Evolutionary conservation across 805 yeast species (phyloP), one percentile per base, ranked within the genome.

Genomic region (Candida morakotiae): DNA sequence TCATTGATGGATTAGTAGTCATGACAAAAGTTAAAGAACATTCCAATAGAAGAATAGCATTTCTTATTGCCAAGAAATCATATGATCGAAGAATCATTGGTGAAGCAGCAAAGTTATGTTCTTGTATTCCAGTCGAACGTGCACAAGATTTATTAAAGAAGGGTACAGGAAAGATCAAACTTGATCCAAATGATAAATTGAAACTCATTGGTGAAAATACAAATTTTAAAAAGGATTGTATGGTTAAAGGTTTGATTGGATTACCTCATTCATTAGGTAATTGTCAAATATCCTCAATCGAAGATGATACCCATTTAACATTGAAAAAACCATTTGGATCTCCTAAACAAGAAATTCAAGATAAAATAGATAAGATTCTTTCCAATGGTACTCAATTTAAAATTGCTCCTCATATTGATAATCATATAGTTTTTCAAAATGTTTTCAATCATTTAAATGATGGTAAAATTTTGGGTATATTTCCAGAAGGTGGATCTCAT

Each of bases 401-500:
- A 32, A 42, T 47, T 11, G 71, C 71, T 5, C 69, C 66, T 4
- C 69, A 65, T 44, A 49, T 67, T 16, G 71, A 66, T 44, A 64
- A 63, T 37, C 52, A 60, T 38, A 25, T 39, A 19, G 60, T 67
- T 5, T 67, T 67, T 41, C 54, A 56, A 27, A 45, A 56, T 34
- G 71, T 66, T n/a, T 67, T 62, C 45, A 48, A 51, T 34, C 68
- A 64, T 36, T 55, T 66, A 36, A 59, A 60, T 34, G 38, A 34
- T 5, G 64, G 63, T 9, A 51, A 54, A 17, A 60, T 58, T 1
- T 47, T 67, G 38, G 72, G 71, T 2, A 62, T 66, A 11, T 67
- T 67, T 39, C 72, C 71, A 8, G 72, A 67, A 41, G 72, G 72
- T 9, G 72, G 72, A 5, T 62, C 66, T 26, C 71, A 67, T 40